Evolutionary conservation across 2,329 filamentous ascomycete species (phyloP), one percentile per base, ranked within the genome.

Genomic region (Myriosclerotinia curreyana): DNA sequence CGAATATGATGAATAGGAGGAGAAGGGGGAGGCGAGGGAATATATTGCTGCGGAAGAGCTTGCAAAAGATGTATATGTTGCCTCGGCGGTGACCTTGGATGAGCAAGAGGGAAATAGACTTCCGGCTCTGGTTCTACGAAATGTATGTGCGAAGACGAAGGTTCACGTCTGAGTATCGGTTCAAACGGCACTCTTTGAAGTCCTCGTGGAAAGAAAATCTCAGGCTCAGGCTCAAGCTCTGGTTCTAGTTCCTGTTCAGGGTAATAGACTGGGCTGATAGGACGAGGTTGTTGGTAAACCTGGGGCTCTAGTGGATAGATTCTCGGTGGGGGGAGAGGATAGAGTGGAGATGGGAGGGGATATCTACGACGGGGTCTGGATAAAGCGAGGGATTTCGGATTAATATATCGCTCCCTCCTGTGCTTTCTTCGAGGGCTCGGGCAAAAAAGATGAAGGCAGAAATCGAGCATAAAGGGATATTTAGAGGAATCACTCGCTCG

Each of bases 361-460:
- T 56, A 40, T 28, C 31, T 40, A 46, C 20, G 60, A 28, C 15
- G 51, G 2, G 52, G 51, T 25, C n/a, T 40, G 22, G 46, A 51
- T 38, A 51, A 2, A 51, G 34, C 58, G 34, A 60, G 34, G 17
- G 44, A 40, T 20, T 52, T 8, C 14, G 52, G 36, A 2, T 38
- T 49, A 40, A 17, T 46, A 50, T 63, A 63, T 31, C 34, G 22
- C 12, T 63, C 38, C 36, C 36, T 63, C 9, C 53, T 40, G 5
- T 48, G 53, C 34, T 31, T 49, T 63, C 48, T 59, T 42, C 61
- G 52, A n/a, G 61, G 53, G 14, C 42, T 49, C 8, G 61, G 52
- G 8, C 61, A 63, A 14, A 63, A 56, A 9, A 63, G 42, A 34
- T 55, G 22, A 3, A 63, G 53, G 38, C 61, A 63, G 34, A 50